Evolutionary conservation across 2,329 filamentous ascomycete species (phyloP).

Genomic region (Gyromitra esculenta): DNA sequence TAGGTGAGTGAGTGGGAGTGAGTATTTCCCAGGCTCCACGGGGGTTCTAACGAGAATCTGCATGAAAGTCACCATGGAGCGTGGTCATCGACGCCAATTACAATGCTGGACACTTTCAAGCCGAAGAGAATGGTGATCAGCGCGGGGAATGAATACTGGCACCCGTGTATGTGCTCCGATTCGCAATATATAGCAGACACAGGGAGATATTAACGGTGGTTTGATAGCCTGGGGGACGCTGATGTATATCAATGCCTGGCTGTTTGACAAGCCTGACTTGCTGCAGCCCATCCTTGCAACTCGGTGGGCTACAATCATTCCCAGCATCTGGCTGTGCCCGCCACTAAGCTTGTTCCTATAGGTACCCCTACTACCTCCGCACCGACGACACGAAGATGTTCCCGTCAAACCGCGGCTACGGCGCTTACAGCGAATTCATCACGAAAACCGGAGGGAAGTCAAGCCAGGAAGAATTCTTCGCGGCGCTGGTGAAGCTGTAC

Average conservation of each 20-base stretch:
- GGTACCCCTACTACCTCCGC: constrained; percentile 5
- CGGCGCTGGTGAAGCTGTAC: background rate
- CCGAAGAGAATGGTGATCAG: constrained; percentile 30
- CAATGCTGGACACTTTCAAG: constrained; percentile 18
- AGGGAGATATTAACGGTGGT: background rate
- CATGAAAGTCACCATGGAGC: constrained; percentile 45
- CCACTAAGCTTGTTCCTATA: background rate
- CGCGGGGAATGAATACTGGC: constrained; percentile 1
- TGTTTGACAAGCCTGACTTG: background rate
- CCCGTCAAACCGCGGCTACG: background rate
- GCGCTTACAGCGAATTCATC: background rate
- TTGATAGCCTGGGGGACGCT: background rate
- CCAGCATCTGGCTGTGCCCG: background rate
- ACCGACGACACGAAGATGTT: background rate
- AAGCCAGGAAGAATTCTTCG: background rate
- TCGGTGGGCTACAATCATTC: background rate
- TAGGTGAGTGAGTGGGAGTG: background rate
- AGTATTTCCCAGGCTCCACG: background rate
- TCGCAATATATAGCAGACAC: background rate
- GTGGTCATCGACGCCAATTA: constrained; percentile 26
- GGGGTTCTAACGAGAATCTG: background rate
- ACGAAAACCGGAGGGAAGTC: background rate
- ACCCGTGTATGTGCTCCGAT: constrained; percentile 9
- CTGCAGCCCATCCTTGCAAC: background rate
- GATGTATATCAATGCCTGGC: constrained; percentile 6